These are phyloP conservation scores for Penicillium paradoxum DNA, from an alignment of 495 filamentous ascomycete genomes.

Conservation along the genomic window DNA sequence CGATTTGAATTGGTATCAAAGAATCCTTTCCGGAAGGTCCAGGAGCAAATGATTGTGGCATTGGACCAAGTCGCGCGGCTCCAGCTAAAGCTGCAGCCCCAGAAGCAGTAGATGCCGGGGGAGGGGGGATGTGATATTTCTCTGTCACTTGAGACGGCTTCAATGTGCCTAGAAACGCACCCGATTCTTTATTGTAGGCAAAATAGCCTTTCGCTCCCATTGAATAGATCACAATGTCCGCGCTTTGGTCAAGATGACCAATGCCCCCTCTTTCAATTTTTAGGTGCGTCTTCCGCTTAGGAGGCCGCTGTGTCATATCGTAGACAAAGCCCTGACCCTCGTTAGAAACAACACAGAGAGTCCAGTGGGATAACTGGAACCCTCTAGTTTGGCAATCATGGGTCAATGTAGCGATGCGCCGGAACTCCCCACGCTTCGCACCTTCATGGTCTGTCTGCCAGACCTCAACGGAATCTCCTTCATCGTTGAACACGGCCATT, in stretches of 20 bases:
- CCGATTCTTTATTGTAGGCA: slow-evolving; percentile 29
- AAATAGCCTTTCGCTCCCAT: slow-evolving; percentile 35
- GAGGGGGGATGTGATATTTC: slow-evolving; percentile 31
- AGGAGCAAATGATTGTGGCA: slow-evolving; percentile 6
- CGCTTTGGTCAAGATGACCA: slow-evolving; percentile 36
- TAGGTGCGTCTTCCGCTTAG: slow-evolving; percentile 25
- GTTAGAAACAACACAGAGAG: slow-evolving; percentile 38
- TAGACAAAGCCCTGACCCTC: slow-evolving; percentile 38
- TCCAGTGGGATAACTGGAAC: slow-evolving; percentile 37
- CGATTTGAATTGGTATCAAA: slow-evolving; percentile 24
- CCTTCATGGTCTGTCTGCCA: slow-evolving; percentile 34
- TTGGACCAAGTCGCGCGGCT: slow-evolving; percentile 14
- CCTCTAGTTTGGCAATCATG: slow-evolving; percentile 38
- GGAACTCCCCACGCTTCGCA: slow-evolving; percentile 32
- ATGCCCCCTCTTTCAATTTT: slow-evolving; percentile 30
- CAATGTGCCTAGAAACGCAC: slow-evolving; percentile 26
- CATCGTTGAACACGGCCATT: slow-evolving; percentile 38
- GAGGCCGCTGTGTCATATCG: slow-evolving; percentile 37
- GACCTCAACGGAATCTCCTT: slow-evolving; percentile 36
- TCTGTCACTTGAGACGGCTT: slow-evolving; percentile 26
- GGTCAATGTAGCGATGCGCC: slow-evolving; percentile 31
- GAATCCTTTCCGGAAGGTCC: slow-evolving; percentile 19
- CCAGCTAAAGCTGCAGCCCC: slow-evolving; percentile 17
- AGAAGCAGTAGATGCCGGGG: slow-evolving; percentile 10
- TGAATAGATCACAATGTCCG: slow-evolving; percentile 36